phyloP scores from a whole-genome alignment of 257 asterid genomes.

The Penstemon barbatus region DNA sequence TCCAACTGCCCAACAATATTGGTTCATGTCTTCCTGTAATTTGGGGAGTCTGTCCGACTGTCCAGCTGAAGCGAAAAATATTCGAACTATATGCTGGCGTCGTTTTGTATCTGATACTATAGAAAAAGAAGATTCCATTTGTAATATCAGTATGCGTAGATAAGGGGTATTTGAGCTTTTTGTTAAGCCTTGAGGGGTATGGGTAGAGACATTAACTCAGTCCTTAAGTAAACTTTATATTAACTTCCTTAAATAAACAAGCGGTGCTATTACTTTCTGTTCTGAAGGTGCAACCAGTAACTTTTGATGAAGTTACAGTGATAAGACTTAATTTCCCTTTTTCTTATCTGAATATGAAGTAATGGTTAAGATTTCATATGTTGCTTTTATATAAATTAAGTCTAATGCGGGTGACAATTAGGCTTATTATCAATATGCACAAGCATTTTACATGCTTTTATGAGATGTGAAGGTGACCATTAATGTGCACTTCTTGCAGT shows the following conservation, averaged over 20 bases:
- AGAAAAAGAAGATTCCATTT: not conserved
- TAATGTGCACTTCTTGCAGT: slow-evolving; percentile 55
- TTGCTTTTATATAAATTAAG: slow-evolving; percentile 16
- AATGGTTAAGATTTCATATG: not conserved
- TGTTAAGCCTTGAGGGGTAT: slow-evolving; percentile 10
- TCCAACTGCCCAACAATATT: no score
- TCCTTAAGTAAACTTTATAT: no score
- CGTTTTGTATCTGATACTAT: not conserved
- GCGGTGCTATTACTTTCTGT: slow-evolving; percentile 4
- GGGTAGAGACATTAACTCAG: not conserved
- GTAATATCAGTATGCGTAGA: not conserved
- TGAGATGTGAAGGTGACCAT: slow-evolving; percentile 20
- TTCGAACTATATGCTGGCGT: not conserved
- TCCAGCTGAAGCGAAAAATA: not conserved
- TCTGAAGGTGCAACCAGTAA: not conserved
- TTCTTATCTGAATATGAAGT: slow-evolving; percentile 19
- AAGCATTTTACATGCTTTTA: slow-evolving; percentile 15
- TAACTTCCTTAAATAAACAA: not conserved
- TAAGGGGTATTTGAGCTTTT: slow-evolving; percentile 3
- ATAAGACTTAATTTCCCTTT: slow-evolving; percentile 1
- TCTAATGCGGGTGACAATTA: slow-evolving; percentile 19
- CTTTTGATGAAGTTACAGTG: not conserved
- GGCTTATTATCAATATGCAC: slow-evolving; percentile 20
- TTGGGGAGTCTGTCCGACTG: not conserved
- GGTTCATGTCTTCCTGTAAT: not conserved